Conservation (phyloP, 2,329 filamentous ascomycete species). For the Phoma herbarum region DNA sequence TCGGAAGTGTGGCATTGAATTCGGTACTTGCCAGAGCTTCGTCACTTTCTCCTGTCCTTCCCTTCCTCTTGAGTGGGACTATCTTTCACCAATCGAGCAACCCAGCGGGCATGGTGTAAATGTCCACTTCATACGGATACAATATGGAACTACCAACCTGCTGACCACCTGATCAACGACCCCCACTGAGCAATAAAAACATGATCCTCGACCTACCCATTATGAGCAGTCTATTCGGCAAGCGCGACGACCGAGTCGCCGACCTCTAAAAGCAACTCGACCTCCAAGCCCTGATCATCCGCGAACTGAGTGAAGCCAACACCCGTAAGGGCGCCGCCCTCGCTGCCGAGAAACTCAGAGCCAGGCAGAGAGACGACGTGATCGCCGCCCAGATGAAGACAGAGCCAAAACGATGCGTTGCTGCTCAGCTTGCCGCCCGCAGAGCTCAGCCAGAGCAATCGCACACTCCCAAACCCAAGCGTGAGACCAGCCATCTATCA, state of each 20-base stretch:
- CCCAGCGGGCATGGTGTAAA: neutral
- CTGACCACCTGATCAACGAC: neutral
- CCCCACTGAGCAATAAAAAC: neutral
- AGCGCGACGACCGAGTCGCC: neutral
- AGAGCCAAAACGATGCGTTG: too few relatives aligned
- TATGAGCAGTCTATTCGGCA: neutral
- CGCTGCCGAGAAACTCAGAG: neutral
- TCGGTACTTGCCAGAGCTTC: neutral
- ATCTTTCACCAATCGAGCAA: neutral
- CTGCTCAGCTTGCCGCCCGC: too few relatives aligned
- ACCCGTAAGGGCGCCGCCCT: neutral
- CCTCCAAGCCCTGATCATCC: neutral
- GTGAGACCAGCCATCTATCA: too few relatives aligned
- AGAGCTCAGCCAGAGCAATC: too few relatives aligned
- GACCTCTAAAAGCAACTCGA: neutral
- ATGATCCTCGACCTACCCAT: neutral
- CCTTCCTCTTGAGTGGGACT: neutral
- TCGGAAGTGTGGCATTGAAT: too few relatives aligned
- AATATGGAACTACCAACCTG: neutral
- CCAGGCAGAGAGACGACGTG: too few relatives aligned
- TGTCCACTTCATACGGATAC: neutral
- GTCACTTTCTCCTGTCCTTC: neutral
- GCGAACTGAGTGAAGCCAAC: neutral
- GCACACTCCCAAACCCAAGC: too few relatives aligned
- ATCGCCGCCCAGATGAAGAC: too few relatives aligned